phyloP scores from a whole-genome alignment of 164 flowering plant genomes.

The Dillenia suffruticosa region DNA sequence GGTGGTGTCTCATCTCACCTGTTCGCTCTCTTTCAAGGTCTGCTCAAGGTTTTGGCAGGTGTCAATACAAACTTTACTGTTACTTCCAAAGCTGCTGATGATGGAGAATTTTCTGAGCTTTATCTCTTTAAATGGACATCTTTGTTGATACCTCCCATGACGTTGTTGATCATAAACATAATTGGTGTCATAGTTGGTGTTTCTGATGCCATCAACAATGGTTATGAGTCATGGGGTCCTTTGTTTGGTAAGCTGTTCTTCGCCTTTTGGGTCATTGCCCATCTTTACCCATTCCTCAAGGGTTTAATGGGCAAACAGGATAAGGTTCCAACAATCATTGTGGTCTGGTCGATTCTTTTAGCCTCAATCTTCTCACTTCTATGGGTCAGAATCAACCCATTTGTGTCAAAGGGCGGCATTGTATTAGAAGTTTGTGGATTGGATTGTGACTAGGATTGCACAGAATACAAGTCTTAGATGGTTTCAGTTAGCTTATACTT shows the following conservation, averaged over 20 bases:
- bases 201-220: conserved; percentile 63
- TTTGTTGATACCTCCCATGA: conserved; percentile 58
- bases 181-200: conserved; percentile 63
- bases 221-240: conserved; percentile 81
- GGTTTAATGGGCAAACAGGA: conserved; percentile 67
- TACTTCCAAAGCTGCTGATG: conserved; percentile 74
- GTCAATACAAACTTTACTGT: conserved; percentile 81
- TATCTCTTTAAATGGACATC: conserved; percentile 81
- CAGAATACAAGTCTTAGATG: not conserved
- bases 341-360: conserved; percentile 72
- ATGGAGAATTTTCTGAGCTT: conserved; percentile 68
- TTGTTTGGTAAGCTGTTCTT: conserved; percentile 69
- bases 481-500: conserved; percentile 3
- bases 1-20: conserved; percentile 76
- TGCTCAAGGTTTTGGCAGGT: conserved; percentile 73
- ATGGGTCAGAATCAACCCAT: conserved; percentile 74
- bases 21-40: conserved; percentile 75
- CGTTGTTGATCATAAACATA: conserved; percentile 57
- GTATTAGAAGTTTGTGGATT: conserved; percentile 63
- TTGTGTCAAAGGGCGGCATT: conserved; percentile 37
- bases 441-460: conserved; percentile 45
- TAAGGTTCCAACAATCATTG: conserved; percentile 55
- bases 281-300: conserved; percentile 81
- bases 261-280: conserved; percentile 74
- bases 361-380: conserved; percentile 67